These are phyloP conservation scores for Penicillium bovifimosum DNA, from an alignment of 495 filamentous ascomycete genomes.

Conservation along the genomic window DNA sequence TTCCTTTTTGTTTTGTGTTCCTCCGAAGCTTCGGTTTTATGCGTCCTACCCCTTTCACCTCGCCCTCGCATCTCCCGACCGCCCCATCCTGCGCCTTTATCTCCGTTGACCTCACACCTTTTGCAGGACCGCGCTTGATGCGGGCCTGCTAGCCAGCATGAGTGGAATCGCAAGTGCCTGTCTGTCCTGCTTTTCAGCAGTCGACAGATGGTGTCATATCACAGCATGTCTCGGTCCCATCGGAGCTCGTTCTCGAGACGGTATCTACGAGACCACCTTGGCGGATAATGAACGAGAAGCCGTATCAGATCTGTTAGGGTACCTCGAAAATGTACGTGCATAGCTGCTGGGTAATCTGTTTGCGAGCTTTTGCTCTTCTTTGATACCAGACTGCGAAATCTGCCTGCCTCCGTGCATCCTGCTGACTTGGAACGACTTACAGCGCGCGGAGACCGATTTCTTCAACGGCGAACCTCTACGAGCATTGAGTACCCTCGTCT, in stretches of 20 bases:
- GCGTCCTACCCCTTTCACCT: neutral
- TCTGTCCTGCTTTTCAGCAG: constrained; percentile 39
- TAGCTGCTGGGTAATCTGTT: neutral
- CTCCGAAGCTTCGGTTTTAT: neutral
- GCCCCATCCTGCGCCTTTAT: neutral
- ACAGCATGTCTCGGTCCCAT: constrained; percentile 40
- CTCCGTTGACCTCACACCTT: neutral
- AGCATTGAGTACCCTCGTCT: constrained; percentile 90
- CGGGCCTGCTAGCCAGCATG: constrained; percentile 33
- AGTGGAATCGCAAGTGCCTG: constrained; percentile 41
- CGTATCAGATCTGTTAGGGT: constrained; percentile 89
- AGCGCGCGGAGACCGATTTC: constrained; percentile 96
- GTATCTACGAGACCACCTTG: constrained; percentile 89
- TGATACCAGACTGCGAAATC: neutral
- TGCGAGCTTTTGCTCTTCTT: neutral
- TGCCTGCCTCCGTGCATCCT: constrained; percentile 6
- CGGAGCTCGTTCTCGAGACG: constrained; percentile 82
- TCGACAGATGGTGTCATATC: constrained; percentile 47
- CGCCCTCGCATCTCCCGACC: neutral
- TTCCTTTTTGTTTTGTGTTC: neutral
- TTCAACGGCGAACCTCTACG: constrained; percentile 95
- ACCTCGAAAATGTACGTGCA: constrained; percentile 82
- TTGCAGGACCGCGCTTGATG: constrained; percentile 22
- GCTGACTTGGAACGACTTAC: constrained; percentile 16
- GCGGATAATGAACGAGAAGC: constrained; percentile 97